phyloP scores from a whole-genome alignment of 2,329 filamentous ascomycete genomes.

The Talaromyces sp. region DNA sequence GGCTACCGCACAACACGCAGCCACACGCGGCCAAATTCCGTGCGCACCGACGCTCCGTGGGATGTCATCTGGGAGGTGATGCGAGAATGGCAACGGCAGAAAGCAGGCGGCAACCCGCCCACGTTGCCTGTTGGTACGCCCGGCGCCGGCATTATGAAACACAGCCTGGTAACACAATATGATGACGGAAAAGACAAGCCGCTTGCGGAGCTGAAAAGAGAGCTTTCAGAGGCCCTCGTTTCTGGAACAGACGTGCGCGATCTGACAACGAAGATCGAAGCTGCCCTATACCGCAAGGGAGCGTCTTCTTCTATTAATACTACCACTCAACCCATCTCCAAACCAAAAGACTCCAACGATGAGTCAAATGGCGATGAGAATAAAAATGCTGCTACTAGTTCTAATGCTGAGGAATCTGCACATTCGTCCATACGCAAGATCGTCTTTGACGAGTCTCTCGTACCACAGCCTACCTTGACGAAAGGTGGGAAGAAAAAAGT shows the following conservation, averaged over 20 bases:
- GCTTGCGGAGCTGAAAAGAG: slow-evolving; percentile 27
- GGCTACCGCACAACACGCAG: slow-evolving; percentile 81
- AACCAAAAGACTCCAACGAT: slow-evolving; percentile 14
- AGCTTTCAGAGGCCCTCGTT: slow-evolving; percentile 30
- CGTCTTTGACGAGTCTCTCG: slow-evolving; percentile 75
- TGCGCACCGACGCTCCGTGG: slow-evolving; percentile 95
- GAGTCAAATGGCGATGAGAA: slow-evolving; percentile 12
- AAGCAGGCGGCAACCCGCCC: slow-evolving; percentile 64
- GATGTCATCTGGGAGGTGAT: slow-evolving; percentile 85
- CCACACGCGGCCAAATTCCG: slow-evolving; percentile 81
- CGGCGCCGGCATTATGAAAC: slow-evolving; percentile 63
- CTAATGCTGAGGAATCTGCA: slow-evolving; percentile 10
- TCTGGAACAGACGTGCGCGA: slow-evolving; percentile 30
- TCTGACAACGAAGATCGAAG: slow-evolving; percentile 38
- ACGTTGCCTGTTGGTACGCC: slow-evolving; percentile 62
- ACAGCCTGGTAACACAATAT: slow-evolving; percentile 17
- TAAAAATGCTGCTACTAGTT: slow-evolving; percentile 9
- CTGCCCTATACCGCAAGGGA: slow-evolving; percentile 37
- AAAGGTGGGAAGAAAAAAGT: slow-evolving; percentile 57
- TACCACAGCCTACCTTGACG: slow-evolving; percentile 51
- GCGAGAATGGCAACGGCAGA: slow-evolving; percentile 83
- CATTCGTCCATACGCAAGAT: slow-evolving; percentile 50
- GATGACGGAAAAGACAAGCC: slow-evolving; percentile 23
- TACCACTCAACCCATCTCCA: slow-evolving; percentile 15
- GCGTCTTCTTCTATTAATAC: slow-evolving; percentile 3